phyloP scores from a whole-genome alignment of 805 yeast species.

The Kuraishia borneana region DNA sequence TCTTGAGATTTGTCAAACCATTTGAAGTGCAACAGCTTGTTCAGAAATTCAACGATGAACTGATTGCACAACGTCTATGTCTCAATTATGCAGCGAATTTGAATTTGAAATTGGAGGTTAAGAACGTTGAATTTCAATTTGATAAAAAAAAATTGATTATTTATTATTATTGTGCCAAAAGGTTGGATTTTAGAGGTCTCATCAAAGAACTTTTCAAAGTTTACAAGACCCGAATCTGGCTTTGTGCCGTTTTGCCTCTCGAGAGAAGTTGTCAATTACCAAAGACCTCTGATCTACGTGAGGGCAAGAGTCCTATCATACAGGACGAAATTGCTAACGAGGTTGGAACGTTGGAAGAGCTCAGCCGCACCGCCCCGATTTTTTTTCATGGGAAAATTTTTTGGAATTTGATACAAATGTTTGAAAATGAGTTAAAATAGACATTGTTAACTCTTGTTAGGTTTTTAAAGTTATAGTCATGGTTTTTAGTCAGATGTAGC shows the following conservation, averaged over 20 bases:
- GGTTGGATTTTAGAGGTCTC: conserved; percentile 65
- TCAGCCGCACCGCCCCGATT: conserved; percentile 29
- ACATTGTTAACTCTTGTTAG: conserved; percentile 7
- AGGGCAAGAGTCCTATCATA: conserved; percentile 3
- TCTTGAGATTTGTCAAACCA: conserved; percentile 65
- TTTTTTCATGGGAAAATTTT: conserved; percentile 43
- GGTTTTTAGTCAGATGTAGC: background rate
- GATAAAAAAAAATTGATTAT: conserved; percentile 70
- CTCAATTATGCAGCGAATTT: conserved; percentile 27
- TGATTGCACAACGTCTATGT: conserved; percentile 60
- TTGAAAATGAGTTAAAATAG: conserved; percentile 27
- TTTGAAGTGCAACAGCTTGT: conserved; percentile 53
- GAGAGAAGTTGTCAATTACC: conserved; percentile 20
- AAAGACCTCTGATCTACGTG: conserved; percentile 17
- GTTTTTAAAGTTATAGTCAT: background rate
- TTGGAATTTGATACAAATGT: conserved; percentile 31
- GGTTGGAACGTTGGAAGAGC: conserved; percentile 26
- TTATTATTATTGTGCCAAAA: conserved; percentile 50
- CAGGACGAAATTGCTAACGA: conserved; percentile 15
- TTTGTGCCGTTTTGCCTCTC: conserved; percentile 56
- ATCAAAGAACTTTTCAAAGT: conserved; percentile 65
- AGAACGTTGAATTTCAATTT: conserved; percentile 74
- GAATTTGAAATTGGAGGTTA: conserved; percentile 42
- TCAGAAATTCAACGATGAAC: conserved; percentile 58
- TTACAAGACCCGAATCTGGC: conserved; percentile 74